A percentile compares a stretch with the other conserved stretches of the same genome.
These are phyloP conservation scores for Cadophora luteo-olivacea DNA, from an alignment of 2,329 filamentous ascomycete species.

Conservation along the genomic window DNA sequence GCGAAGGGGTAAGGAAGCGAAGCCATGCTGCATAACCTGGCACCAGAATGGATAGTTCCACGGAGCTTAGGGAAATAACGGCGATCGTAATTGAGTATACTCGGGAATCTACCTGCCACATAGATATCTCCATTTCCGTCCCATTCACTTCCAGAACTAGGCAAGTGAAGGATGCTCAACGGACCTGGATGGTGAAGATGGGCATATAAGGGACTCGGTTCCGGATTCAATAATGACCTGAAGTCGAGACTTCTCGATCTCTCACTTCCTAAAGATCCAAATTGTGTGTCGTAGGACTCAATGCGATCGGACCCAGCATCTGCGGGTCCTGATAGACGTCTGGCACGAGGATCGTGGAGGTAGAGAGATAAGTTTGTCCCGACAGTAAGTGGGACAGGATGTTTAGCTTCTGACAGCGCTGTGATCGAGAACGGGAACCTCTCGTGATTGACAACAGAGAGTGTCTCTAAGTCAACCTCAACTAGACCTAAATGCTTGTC, in stretches of 20 bases:
- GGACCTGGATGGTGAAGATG: constrained; percentile 81
- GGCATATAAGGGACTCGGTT: constrained; percentile 65
- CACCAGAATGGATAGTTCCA: constrained; percentile 84
- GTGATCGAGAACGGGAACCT: constrained; percentile 84
- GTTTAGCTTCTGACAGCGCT: constrained; percentile 73
- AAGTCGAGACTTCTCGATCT: constrained; percentile 36
- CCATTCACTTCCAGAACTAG: constrained; percentile 53
- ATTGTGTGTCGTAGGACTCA: constrained; percentile 40
- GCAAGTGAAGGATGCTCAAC: constrained; percentile 81
- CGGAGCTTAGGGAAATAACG: constrained; percentile 81
- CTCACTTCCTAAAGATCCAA: constrained; percentile 31
- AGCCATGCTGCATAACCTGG: constrained; percentile 75
- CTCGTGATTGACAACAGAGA: constrained; percentile 72
- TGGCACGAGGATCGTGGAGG: constrained; percentile 75
- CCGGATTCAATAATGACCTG: constrained; percentile 48
- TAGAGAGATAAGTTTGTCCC: constrained; percentile 84
- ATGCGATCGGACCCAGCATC: constrained; percentile 30
- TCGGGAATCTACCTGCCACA: constrained; percentile 87
- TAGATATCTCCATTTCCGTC: constrained; percentile 75
- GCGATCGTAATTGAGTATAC: constrained; percentile 86
- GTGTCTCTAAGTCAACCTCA: constrained; percentile 79
- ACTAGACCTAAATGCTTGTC: constrained; percentile 60
- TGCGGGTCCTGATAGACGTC: constrained; percentile 38
- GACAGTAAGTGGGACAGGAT: constrained; percentile 77
- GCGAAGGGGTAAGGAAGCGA: constrained; percentile 73